Conservation (phyloP, 2,329 filamentous ascomycete species). For the Stachybotrys chartarum region DNA sequence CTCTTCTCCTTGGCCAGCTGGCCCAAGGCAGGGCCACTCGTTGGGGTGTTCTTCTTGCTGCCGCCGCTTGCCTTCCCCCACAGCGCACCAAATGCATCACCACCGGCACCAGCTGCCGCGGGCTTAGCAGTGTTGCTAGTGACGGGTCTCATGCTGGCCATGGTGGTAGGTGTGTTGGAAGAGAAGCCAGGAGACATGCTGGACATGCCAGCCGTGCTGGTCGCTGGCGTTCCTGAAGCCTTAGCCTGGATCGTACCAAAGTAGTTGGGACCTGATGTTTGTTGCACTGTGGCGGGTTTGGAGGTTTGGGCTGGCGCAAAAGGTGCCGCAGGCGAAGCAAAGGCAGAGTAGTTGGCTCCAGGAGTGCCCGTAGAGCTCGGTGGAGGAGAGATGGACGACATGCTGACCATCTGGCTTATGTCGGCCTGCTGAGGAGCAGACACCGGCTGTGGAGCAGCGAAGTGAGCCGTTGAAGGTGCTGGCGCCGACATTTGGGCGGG, state of each 20-base stretch:
- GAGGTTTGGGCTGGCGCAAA: conserved; percentile 34
- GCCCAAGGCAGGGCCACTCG: conserved; percentile 70
- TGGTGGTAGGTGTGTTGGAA: conserved; percentile 26
- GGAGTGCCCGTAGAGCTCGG: conserved; percentile 48
- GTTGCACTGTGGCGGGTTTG: conserved; percentile 62
- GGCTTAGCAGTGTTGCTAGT: conserved; percentile 43
- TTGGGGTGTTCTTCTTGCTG: conserved; percentile 57
- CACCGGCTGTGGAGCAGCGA: conserved; percentile 76
- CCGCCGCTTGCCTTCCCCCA: conserved; percentile 71
- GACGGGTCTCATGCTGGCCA: conserved; percentile 41
- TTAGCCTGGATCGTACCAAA: conserved; percentile 70
- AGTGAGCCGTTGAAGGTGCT: conserved; percentile 53
- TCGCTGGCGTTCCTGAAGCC: conserved; percentile 17
- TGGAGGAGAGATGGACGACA: conserved; percentile 75
- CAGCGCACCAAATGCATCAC: conserved; percentile 84
- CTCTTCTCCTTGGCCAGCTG: conserved; percentile 98
- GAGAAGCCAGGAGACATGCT: conserved; percentile 22
- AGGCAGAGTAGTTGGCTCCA: conserved; percentile 58
- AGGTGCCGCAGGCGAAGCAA: conserved; percentile 29
- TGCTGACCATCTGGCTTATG: conserved; percentile 70
- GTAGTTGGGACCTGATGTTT: conserved; percentile 75
- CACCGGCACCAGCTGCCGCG: conserved; percentile 47
- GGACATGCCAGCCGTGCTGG: conserved; percentile 14
- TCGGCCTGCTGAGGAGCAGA: conserved; percentile 76
- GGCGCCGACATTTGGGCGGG: conserved; percentile 41